Conservation (phyloP, 2,329 filamentous ascomycete species). For the Hansfordia pulvinata region DNA sequence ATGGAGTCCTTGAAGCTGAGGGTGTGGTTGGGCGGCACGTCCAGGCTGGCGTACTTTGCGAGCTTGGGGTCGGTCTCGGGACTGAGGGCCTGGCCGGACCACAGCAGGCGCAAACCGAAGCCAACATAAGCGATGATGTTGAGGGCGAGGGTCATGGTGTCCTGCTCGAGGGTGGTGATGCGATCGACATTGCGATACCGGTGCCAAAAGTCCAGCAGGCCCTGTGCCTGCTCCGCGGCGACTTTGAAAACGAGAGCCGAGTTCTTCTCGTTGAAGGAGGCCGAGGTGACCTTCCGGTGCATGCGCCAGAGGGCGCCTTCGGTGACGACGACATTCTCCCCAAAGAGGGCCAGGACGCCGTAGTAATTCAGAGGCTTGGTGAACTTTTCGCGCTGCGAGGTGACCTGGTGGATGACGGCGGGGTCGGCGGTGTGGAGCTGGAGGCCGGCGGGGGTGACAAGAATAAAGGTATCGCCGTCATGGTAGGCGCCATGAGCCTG, state of each 20-base stretch:
- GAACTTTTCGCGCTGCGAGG: conserved; percentile 50
- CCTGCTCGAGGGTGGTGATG: conserved; percentile 42
- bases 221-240: conserved; percentile 46
- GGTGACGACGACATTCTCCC: conserved; percentile 56
- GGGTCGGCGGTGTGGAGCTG: conserved; percentile 46
- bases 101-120: conserved; percentile 49
- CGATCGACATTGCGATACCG: no score
- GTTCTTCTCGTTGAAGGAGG: conserved; percentile 67
- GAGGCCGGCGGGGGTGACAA: conserved; percentile 43
- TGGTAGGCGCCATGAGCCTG: conserved; percentile 43
- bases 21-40: conserved; percentile 21
- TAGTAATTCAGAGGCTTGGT: no score
- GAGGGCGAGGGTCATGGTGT: conserved; percentile 49
- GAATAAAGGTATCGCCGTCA: conserved; percentile 48
- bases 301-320: conserved; percentile 58
- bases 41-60: conserved; percentile 26
- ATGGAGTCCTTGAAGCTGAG: conserved; percentile 39
- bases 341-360: no score
- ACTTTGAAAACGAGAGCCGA: conserved; percentile 53
- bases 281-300: conserved; percentile 59
- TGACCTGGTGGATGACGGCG: conserved; percentile 52
- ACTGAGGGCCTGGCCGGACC: conserved; percentile 45
- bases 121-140: conserved; percentile 53
- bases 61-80: conserved; percentile 26
- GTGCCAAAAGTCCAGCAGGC: conserved; percentile 46